phyloP scores from a whole-genome alignment of 345 rosid species.

The Brassica cretica region DNA sequence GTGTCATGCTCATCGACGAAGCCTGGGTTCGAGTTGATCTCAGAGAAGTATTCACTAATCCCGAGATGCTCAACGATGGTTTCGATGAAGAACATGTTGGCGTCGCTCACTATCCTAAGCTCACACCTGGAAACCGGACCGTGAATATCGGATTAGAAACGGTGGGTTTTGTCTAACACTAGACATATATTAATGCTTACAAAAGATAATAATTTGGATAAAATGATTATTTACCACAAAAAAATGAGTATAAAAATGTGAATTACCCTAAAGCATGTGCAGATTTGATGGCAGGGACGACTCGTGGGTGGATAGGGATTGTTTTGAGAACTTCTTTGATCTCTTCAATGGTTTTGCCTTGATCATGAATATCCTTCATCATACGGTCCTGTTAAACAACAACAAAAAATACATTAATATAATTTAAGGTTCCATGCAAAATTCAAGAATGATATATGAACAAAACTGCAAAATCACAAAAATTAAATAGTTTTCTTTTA shows the following conservation, averaged over 20 bases:
- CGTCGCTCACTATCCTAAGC: constrained; percentile 77
- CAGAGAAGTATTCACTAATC: constrained; percentile 64
- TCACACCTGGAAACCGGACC: constrained; percentile 62
- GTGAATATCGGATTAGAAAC: constrained; percentile 21
- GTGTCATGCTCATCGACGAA: constrained; percentile 57
- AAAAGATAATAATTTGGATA: not conserved
- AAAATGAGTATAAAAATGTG: not conserved
- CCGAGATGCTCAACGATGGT: constrained; percentile 68
- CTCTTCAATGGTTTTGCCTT: constrained; percentile 63
- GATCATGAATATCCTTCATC: constrained; percentile 72
- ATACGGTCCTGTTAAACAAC: constrained; percentile 57
- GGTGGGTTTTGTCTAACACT: constrained; percentile 19
- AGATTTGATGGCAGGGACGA: constrained; percentile 70
- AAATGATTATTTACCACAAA: not conserved
- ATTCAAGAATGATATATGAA: not conserved
- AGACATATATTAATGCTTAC: not conserved
- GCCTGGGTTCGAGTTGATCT: constrained; percentile 74
- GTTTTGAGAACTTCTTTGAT: constrained; percentile 55
- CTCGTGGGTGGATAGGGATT: constrained; percentile 61
- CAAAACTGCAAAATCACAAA: not conserved
- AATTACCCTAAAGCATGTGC: constrained; percentile 62
- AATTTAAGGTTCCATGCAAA: not conserved
- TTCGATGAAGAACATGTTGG: constrained; percentile 76
- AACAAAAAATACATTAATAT: not conserved
- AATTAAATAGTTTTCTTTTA: not conserved